These are phyloP conservation scores for Ophiostoma himal-ulmi DNA, from an alignment of 2,329 filamentous ascomycete species.

Conservation along the genomic window DNA sequence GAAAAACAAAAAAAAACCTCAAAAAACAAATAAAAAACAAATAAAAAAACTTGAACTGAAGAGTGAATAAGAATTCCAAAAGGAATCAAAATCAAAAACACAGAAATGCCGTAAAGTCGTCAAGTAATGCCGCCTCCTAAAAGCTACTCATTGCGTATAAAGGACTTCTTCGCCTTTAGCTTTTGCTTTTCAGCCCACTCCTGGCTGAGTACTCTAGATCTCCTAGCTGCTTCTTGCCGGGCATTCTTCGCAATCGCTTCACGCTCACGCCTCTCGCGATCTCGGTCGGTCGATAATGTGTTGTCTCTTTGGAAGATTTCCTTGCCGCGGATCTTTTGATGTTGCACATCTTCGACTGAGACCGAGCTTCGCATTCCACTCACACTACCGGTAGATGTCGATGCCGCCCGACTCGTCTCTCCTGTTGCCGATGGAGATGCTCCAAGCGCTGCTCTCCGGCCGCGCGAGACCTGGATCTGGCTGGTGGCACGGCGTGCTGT, in stretches of 20 bases:
- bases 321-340: slow-evolving; percentile 48
- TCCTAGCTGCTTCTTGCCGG: slow-evolving; percentile 56
- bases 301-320: slow-evolving; percentile 52
- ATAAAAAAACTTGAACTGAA: neutral
- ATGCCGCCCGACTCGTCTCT: slow-evolving; percentile 37
- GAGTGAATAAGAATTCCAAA: neutral
- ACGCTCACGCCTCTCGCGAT: slow-evolving; percentile 49
- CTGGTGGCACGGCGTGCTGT: neutral
- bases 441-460: slow-evolving; percentile 30
- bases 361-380: slow-evolving; percentile 44
- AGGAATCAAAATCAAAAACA: neutral
- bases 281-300: slow-evolving; percentile 41
- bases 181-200: slow-evolving; percentile 51
- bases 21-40: too few relatives aligned
- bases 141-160: neutral
- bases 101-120: slow-evolving; percentile 7
- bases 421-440: slow-evolving; percentile 31
- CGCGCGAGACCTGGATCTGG: slow-evolving; percentile 24
- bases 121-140: neutral
- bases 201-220: slow-evolving; percentile 52
- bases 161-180: slow-evolving; percentile 22
- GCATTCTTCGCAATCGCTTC: slow-evolving; percentile 50
- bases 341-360: slow-evolving; percentile 45
- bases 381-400: slow-evolving; percentile 42
- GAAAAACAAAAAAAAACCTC: neutral